Percentiles rank a stretch among this genome's conserved stretches.
Conservation (phyloP, 73 alveolate species). For the Effrenium voratum region DNA sequence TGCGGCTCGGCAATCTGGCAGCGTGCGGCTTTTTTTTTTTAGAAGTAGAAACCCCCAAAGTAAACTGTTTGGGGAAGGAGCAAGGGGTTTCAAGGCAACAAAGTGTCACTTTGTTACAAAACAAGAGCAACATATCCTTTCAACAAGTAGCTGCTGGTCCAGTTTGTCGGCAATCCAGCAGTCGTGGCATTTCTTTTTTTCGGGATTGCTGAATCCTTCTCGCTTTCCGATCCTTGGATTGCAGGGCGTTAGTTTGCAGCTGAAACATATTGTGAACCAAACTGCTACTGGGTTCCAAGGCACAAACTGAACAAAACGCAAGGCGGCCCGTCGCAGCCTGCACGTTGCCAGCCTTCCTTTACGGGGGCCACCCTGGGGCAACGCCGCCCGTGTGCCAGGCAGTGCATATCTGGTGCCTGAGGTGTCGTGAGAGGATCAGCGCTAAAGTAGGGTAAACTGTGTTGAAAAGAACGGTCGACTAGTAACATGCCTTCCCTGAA, state of each 20-base stretch:
- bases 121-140: no score
- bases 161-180: neutral
- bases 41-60: no score
- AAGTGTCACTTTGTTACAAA: no score
- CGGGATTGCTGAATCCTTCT: neutral
- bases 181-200: neutral
- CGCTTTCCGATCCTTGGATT: neutral
- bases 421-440: neutral
- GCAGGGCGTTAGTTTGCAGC: no score
- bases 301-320: neutral
- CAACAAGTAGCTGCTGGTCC: constrained; percentile 7
- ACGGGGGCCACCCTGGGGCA: neutral
- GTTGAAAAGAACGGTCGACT: no score
- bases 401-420: neutral
- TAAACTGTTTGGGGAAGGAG: no score
- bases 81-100: no score
- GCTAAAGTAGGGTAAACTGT: neutral
- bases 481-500: no score
- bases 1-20: no score
- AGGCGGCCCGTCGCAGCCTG: constrained; percentile 22
- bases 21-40: no score
- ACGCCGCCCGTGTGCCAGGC: neutral
- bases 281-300: no score
- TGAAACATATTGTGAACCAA: no score
- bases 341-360: neutral